Evolutionary conservation across 371 early-diverging fungal species (phyloP).

Genomic region (Mucor plumbeus): DNA sequence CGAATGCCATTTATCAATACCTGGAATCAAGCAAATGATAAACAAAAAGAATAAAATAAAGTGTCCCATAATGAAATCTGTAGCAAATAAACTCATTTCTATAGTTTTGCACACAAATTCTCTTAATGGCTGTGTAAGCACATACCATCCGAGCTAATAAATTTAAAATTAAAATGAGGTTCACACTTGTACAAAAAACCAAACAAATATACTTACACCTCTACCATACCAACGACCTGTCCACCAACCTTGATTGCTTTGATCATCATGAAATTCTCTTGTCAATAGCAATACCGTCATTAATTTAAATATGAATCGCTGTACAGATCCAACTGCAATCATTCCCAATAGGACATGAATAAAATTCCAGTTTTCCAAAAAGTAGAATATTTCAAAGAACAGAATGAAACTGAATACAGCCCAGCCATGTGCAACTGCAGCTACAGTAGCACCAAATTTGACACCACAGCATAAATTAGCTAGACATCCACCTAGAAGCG

Average conservation of each 20-base stretch:
- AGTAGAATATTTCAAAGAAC: conserved; percentile 67
- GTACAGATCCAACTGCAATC: conserved; percentile 64
- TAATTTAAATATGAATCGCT: conserved; percentile 70
- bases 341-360: conserved; percentile 70
- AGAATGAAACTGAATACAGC: conserved; percentile 65
- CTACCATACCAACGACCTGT: conserved; percentile 84
- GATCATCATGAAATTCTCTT: conserved; percentile 76
- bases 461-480: conserved; percentile 62
- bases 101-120: conserved; percentile 84
- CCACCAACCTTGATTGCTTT: conserved; percentile 88
- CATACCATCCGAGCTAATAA: conserved; percentile 64
- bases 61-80: conserved; percentile 80
- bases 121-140: conserved; percentile 69
- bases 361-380: conserved; percentile 70
- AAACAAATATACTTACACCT: conserved; percentile 45
- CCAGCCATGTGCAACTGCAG: conserved; percentile 69
- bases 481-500: conserved; percentile 70
- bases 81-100: conserved; percentile 83
- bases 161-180: background rate
- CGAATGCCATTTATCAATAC: conserved; percentile 80
- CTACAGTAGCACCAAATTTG: conserved; percentile 74
- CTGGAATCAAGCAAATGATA: conserved; percentile 70
- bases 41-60: conserved; percentile 72
- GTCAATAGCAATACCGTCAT: conserved; percentile 72
- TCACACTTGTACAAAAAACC: background rate